Percentiles rank a stretch among this genome's conserved stretches.
phyloP scores from a whole-genome alignment of 1,284 basidiomycete genomes.

The Retiboletus fuscus region DNA sequence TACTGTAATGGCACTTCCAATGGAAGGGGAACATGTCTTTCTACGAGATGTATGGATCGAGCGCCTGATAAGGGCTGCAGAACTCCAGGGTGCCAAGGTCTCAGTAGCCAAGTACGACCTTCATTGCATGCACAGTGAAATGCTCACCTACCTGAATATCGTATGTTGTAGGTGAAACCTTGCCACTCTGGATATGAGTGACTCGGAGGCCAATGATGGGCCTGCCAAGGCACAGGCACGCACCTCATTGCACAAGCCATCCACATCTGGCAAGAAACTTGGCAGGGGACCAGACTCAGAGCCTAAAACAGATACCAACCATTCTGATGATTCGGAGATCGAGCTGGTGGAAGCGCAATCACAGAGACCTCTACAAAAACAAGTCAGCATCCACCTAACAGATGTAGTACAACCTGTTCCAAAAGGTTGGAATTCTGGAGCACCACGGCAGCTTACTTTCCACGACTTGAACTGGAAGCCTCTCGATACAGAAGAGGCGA shows the following conservation, averaged over 20 bases:
- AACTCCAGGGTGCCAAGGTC: background rate
- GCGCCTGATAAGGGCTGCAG: background rate
- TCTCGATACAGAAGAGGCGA: background rate
- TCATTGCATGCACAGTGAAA: background rate
- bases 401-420: background rate
- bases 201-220: background rate
- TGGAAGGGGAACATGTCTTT: background rate
- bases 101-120: background rate
- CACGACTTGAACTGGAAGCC: background rate
- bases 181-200: too few relatives aligned
- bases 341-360: background rate
- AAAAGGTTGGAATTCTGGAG: background rate
- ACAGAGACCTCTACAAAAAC: background rate
- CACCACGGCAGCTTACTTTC: background rate
- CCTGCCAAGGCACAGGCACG: too few relatives aligned
- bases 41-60: constrained; percentile 2
- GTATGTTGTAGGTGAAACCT: background rate
- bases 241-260: too few relatives aligned
- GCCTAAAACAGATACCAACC: too few relatives aligned
- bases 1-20: constrained; percentile 1
- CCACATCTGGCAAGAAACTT: too few relatives aligned
- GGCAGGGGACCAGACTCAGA: too few relatives aligned
- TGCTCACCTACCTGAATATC: too few relatives aligned
- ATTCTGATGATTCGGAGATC: too few relatives aligned
- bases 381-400: background rate